Base-by-base conservation (phyloP, 2,329 filamentous ascomycete genomes). In the Penicillium palitans region DNA sequence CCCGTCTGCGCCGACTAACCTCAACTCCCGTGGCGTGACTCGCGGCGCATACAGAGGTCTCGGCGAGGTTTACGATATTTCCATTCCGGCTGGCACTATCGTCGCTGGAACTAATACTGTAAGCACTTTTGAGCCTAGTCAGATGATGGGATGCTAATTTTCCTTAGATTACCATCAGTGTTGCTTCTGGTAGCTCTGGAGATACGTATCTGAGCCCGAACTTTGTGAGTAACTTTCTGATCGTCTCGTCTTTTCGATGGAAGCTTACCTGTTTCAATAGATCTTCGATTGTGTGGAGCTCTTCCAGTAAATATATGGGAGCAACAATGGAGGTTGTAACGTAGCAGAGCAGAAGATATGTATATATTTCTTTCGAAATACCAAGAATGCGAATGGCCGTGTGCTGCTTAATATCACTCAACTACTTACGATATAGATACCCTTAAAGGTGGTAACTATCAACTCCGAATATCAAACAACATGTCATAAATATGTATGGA, bases 21-120 rank as follows among this genome's bases (percentile, higher is more conserved):
- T 90, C 49, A 81, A 89, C 68, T 86, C 83, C 5, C 80, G 87
- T 17, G 87, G 87, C 13, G 80, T 89, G 2, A 89, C 87, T 0
- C 78, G 87, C 13, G 87, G 87, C 12, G 85, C 85, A 0, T 89
- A 89, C 66, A 78, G 85, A 8, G 87, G 87, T 0, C 76, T 79
- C 53, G 86, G 86, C 5, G 86, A 90, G 64, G 80, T 88, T 6
- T 89, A 89, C 66, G 80, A 86, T 59, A 81, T 84, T 46, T 75
- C 72, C n/a, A 81, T 89, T 47, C 84, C 86, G 0, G 74, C 81
- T 2, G 85, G 85, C 0, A 85, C 78, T 3, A 78, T 90, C 47
- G 78, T 83, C 8, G 75, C 76, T n/a, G 87, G 86, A 0, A 73
- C 73, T 8, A 90, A 89, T 66, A 87, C 84, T n/a, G 70, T 72